A percentile compares a stretch with the other conserved stretches of the same genome.
phyloP scores from a whole-genome alignment of 768 basidiomycete genomes.

The Lactarius akahatsu region DNA sequence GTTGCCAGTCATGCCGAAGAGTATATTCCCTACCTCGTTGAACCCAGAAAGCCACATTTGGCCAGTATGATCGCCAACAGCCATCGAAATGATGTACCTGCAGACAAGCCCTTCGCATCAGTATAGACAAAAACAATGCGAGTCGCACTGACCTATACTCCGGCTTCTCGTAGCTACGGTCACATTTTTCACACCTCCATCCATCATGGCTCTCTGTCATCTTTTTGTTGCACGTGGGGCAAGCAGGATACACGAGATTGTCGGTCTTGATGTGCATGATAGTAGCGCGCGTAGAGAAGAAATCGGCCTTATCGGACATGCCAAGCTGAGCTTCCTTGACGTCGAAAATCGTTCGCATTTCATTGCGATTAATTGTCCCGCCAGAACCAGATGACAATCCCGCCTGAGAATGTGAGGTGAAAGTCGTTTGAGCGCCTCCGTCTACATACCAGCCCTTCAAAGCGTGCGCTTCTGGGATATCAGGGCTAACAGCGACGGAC shows the following conservation, averaged over 20 bases:
- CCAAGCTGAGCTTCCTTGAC: constrained; percentile 79
- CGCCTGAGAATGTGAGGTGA: constrained; percentile 66
- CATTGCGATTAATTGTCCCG: constrained; percentile 61
- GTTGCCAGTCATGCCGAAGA: constrained; percentile 79
- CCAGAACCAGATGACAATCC: constrained; percentile 40
- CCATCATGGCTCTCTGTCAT: constrained; percentile 60
- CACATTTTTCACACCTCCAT: constrained; percentile 97
- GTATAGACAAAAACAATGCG: not conserved
- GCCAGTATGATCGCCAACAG: constrained; percentile 85
- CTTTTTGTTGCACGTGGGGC: constrained; percentile 90
- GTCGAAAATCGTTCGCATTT: constrained; percentile 70
- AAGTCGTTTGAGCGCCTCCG: constrained; percentile 57
- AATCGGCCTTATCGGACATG: constrained; percentile 72
- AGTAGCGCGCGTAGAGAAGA: constrained; percentile 78
- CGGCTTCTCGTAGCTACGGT: constrained; percentile 64
- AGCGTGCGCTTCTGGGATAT: constrained; percentile 83
- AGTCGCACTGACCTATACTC: constrained; percentile 66
- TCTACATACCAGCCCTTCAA: constrained; percentile 93
- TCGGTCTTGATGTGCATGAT: constrained; percentile 86
- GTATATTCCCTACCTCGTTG: constrained; percentile 79
- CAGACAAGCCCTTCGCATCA: constrained; percentile 17
- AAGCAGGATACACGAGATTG: constrained; percentile 86
- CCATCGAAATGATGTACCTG: constrained; percentile 81
- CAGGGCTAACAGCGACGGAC: constrained; percentile 82
- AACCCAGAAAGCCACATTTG: constrained; percentile 95